These are phyloP conservation scores for Coleophoma eucalyptorum DNA, from an alignment of 2,329 filamentous ascomycete species.

Conservation along the genomic window DNA sequence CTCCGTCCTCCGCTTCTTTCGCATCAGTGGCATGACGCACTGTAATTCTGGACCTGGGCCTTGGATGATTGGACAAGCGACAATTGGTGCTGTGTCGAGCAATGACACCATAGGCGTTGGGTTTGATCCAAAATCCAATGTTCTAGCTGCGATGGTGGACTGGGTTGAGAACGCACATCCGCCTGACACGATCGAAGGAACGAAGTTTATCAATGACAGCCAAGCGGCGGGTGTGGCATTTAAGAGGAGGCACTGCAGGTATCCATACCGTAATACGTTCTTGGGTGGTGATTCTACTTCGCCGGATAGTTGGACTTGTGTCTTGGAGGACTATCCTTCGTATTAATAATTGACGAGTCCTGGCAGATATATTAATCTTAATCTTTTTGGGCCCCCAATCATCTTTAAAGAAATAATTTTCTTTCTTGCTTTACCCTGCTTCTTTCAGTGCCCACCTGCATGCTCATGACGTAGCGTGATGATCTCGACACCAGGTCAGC, in stretches of 20 bases:
- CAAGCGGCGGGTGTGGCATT: slow-evolving; percentile 34
- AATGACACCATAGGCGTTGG: slow-evolving; percentile 51
- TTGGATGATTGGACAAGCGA: slow-evolving; percentile 39
- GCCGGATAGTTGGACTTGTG: slow-evolving; percentile 8
- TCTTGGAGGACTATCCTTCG: no score
- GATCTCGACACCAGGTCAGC: no score
- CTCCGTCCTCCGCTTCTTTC: slow-evolving; percentile 45
- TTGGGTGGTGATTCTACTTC: slow-evolving; percentile 4
- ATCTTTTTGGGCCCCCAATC: no score
- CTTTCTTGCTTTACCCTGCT: no score
- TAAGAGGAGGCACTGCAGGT: slow-evolving; percentile 38
- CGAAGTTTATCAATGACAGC: slow-evolving; percentile 38
- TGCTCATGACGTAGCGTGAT: no score
- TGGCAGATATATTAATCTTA: no score
- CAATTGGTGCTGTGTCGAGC: slow-evolving; percentile 57
- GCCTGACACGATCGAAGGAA: slow-evolving; percentile 37
- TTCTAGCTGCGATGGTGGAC: slow-evolving; percentile 39
- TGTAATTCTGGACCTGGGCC: slow-evolving; percentile 45
- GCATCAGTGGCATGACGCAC: slow-evolving; percentile 47
- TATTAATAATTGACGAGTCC: no score
- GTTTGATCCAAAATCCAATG: slow-evolving; percentile 57
- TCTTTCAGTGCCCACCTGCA: no score
- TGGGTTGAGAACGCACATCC: slow-evolving; percentile 38
- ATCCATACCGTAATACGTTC: slow-evolving; percentile 9
- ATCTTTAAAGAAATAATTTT: no score